Conservation (phyloP, 495 filamentous ascomycete genomes). For the Bacidia gigantensis region DNA sequence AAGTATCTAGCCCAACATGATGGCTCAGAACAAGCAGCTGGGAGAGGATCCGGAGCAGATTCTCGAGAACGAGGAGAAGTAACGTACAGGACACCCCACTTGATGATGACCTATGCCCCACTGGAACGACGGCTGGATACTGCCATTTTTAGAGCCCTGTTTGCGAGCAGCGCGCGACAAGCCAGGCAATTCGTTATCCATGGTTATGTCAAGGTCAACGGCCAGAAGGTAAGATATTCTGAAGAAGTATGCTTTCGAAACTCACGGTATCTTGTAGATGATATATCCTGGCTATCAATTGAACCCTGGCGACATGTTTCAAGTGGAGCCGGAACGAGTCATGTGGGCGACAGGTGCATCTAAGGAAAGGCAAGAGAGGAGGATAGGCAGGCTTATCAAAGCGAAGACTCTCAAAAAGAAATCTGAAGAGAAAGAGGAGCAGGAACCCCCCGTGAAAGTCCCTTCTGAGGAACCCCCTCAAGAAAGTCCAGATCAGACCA, state of each 20-base stretch:
- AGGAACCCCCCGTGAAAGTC: constrained; percentile 9
- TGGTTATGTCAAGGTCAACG: constrained; percentile 89
- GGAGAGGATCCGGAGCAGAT: constrained; percentile 62
- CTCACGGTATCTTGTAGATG: constrained; percentile 46
- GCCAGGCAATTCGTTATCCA: constrained; percentile 89
- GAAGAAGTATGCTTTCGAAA: neutral
- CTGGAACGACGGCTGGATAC: constrained; percentile 83
- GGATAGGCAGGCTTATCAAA: constrained; percentile 23
- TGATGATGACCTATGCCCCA: constrained; percentile 85
- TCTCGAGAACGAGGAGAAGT: constrained; percentile 8
- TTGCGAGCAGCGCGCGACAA: constrained; percentile 88
- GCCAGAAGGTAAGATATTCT: constrained; percentile 59
- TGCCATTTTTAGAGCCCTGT: constrained; percentile 80
- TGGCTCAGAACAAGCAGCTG: constrained; percentile 66
- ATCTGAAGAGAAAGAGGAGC: constrained; percentile 18
- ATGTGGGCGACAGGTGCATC: constrained; percentile 70
- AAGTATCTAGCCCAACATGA: constrained; percentile 59
- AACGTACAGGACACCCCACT: constrained; percentile 52
- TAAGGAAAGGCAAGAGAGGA: constrained; percentile 41
- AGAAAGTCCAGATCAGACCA: constrained; percentile 8
- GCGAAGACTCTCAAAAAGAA: constrained; percentile 19
- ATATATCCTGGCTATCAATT: constrained; percentile 82
- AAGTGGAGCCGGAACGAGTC: constrained; percentile 78
- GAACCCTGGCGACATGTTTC: constrained; percentile 96
- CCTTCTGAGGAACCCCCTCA: neutral